Evolutionary conservation across 2,329 filamentous ascomycete species (phyloP), one percentile per base, ranked within the genome.

Genomic region (Fusarium metavorans): DNA sequence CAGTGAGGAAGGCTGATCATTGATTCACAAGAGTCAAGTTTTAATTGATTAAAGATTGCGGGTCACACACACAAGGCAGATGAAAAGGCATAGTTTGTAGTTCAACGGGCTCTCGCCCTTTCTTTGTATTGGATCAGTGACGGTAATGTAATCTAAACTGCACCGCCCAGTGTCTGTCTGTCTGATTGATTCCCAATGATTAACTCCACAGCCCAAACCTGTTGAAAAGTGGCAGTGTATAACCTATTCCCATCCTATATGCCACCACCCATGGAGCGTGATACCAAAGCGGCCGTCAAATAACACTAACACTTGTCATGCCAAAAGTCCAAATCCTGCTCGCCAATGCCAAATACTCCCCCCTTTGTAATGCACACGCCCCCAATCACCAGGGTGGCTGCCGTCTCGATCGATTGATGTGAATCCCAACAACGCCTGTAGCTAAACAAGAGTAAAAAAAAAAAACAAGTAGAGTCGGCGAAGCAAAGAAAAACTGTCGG

Each of bases 211-310:
- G 61, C 67, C 66, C 37, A 64, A 64, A 50, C 71, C 74, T 65
- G 62, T 74, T 64, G 65, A 74, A 76, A 68, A 59, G 72, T 72
- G 74, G 72, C 76, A 72, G 66, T 77, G 72, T 75, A 60, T 70
- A 43, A 58, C 68, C 56, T 18, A 30, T 72, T 68, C 60, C 68
- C 64, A 72, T 72, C 67, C 60, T 68, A 68, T 61, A 70, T 77
- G 45, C 57, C 67, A 71, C 48, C 48, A 52, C 48, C 61, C 71
- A 41, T 68, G 59, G 67, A 65, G 39, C 71, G 64, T 72, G 35
- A 65, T 63, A 67, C 59, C 64, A 71, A 70, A 67, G 25, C 71
- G 66, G 72, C 72, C 72, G 69, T 75, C 54, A 62, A 70, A 57
- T 52, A 73, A 75, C 63, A 25, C 64, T 39, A 73, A 75, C 63